These are phyloP conservation scores for Gaeumannomyces tritici DNA, from an alignment of 2,329 filamentous ascomycete genomes.

Conservation along the genomic window DNA sequence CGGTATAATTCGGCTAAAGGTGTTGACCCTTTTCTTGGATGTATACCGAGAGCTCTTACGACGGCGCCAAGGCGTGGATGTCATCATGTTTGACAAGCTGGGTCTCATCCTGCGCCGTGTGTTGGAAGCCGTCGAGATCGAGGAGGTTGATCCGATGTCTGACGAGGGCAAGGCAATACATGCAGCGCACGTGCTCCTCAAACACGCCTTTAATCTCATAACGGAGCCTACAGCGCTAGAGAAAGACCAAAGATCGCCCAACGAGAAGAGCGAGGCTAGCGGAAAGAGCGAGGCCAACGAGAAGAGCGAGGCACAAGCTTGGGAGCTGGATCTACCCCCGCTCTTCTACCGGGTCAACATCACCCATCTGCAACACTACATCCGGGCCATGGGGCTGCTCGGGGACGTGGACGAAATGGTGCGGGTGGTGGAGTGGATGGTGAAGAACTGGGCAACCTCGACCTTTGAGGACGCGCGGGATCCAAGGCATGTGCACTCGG, in stretches of 20 bases:
- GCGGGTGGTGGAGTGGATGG: constrained; percentile 48
- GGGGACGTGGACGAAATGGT: constrained; percentile 50
- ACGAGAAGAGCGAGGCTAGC: background rate
- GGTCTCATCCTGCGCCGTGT: constrained; percentile 23
- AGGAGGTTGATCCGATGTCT: background rate
- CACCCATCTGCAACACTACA: constrained; percentile 44
- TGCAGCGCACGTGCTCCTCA: constrained; percentile 9
- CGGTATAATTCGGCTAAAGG: constrained; percentile 15
- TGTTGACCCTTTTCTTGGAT: constrained; percentile 21
- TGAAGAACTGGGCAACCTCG: constrained; percentile 17
- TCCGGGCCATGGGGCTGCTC: constrained; percentile 53
- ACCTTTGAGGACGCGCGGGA: constrained; percentile 24
- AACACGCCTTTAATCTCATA: constrained; percentile 13
- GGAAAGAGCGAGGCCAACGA: too few relatives aligned
- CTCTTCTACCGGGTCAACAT: constrained; percentile 32
- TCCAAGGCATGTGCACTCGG: constrained; percentile 23
- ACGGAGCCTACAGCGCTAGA: constrained; percentile 10
- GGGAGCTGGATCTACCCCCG: constrained; percentile 12
- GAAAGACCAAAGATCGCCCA: too few relatives aligned
- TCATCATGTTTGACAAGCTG: constrained; percentile 24
- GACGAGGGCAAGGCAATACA: constrained; percentile 5
- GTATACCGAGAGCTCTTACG: constrained; percentile 12
- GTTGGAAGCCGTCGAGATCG: constrained; percentile 5
- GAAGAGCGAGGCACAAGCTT: background rate
- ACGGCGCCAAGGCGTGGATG: constrained; percentile 19